Percentiles rank a stretch among this genome's conserved stretches.
These are phyloP conservation scores for Lumnitzera racemosa DNA, from an alignment of 345 rosid species.

Conservation along the genomic window DNA sequence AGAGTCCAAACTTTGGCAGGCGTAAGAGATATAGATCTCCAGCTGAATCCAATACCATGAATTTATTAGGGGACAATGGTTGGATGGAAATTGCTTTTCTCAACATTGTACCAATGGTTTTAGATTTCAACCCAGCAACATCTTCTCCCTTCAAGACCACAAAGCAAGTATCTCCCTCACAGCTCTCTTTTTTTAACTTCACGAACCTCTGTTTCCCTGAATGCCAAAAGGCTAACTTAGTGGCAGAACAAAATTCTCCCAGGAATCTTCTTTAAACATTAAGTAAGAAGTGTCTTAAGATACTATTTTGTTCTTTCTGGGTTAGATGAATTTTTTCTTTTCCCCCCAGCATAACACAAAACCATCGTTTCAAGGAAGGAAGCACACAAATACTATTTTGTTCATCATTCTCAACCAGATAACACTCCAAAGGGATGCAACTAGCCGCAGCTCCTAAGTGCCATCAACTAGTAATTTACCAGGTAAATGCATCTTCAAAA, in stretches of 20 bases:
- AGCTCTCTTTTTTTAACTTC: conserved; percentile 39
- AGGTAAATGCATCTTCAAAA: conserved; percentile 22
- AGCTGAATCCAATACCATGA: conserved; percentile 50
- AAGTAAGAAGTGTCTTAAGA: too few relatives aligned
- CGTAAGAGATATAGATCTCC: conserved; percentile 46
- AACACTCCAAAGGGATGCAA: background rate
- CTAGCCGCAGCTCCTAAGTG: conserved; percentile 3
- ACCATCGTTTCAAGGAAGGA: too few relatives aligned
- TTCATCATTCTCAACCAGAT: too few relatives aligned
- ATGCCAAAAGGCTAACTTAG: conserved; percentile 14
- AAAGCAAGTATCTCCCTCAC: conserved; percentile 35
- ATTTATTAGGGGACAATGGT: conserved; percentile 43
- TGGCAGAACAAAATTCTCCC: conserved; percentile 8
- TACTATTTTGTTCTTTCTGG: too few relatives aligned
- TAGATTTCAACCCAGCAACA: conserved; percentile 21
- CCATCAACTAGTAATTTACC: conserved; percentile 23
- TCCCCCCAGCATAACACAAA: too few relatives aligned
- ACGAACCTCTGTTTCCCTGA: conserved; percentile 49
- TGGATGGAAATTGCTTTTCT: conserved; percentile 51
- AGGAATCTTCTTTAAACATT: too few relatives aligned
- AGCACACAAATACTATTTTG: too few relatives aligned
- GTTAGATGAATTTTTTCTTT: too few relatives aligned
- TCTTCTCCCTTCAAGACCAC: conserved; percentile 35
- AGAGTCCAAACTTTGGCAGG: conserved; percentile 30
- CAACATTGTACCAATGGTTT: conserved; percentile 11